These are phyloP conservation scores for Endocalyx cinctus DNA, from an alignment of 2,329 filamentous ascomycete genomes.

Conservation along the genomic window DNA sequence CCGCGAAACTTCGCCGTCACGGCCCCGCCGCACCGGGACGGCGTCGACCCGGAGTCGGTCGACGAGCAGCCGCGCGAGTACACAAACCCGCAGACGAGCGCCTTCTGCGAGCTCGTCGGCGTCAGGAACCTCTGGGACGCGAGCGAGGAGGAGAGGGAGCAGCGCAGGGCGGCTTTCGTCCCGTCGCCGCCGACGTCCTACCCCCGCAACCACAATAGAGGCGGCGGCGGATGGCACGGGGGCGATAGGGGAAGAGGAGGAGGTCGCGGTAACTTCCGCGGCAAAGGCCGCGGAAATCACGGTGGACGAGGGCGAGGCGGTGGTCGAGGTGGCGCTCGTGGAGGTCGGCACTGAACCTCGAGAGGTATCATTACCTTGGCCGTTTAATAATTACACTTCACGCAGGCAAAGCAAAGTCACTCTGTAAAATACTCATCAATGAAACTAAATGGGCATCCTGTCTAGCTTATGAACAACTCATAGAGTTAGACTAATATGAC, in stretches of 20 bases:
- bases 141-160: slow-evolving; percentile 63
- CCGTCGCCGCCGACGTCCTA: slow-evolving; percentile 49
- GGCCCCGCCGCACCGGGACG: slow-evolving; percentile 64
- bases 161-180: slow-evolving; percentile 52
- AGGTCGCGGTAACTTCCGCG: slow-evolving; percentile 1
- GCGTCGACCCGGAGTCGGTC: slow-evolving; percentile 51
- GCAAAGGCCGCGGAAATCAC: neutral
- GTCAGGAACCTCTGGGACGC: slow-evolving; percentile 74
- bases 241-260: slow-evolving; percentile 22
- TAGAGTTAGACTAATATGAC: too few relatives aligned
- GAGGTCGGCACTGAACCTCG: too few relatives aligned
- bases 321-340: too few relatives aligned
- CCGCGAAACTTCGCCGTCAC: slow-evolving; percentile 75
- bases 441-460: too few relatives aligned
- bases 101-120: slow-evolving; percentile 73
- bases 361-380: too few relatives aligned
- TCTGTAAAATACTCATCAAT: too few relatives aligned
- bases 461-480: too few relatives aligned
- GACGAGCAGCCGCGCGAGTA: slow-evolving; percentile 70
- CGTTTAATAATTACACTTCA: too few relatives aligned
- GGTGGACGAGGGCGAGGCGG: slow-evolving; percentile 11
- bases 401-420: too few relatives aligned
- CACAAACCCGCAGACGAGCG: slow-evolving; percentile 78
- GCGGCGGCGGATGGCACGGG: slow-evolving; percentile 26
- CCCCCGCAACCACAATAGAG: slow-evolving; percentile 11